A percentile compares a stretch with the other conserved stretches of the same genome.
Evolutionary conservation across 768 basidiomycete species (phyloP).

Genomic region (Boletellus emodensis): DNA sequence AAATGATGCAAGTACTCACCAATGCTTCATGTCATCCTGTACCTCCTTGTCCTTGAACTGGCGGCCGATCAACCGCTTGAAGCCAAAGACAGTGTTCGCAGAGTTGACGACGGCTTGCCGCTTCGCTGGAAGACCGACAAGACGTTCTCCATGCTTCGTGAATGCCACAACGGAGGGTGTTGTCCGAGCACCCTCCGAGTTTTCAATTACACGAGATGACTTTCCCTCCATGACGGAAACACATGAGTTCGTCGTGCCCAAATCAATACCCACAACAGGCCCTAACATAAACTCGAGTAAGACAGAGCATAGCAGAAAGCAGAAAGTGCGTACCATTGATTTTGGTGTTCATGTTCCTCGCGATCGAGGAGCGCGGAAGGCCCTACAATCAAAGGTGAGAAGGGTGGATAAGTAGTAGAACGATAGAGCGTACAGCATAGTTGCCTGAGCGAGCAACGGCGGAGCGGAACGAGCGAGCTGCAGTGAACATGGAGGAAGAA

Average conservation of each 20-base stretch:
- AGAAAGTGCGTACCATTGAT: constrained; percentile 60
- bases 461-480: constrained; percentile 59
- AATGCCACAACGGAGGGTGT: constrained; percentile 99
- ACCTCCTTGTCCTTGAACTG: constrained; percentile 93
- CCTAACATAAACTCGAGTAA: constrained; percentile 36
- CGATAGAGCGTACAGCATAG: constrained; percentile 51
- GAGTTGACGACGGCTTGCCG: constrained; percentile 97
- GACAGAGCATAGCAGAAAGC: neutral
- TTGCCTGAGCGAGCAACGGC: constrained; percentile 56
- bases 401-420: neutral
- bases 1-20: constrained; percentile 40
- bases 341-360: constrained; percentile 95
- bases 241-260: constrained; percentile 92
- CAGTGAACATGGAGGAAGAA: constrained; percentile 66
- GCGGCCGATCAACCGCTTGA: constrained; percentile 93
- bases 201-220: constrained; percentile 92
- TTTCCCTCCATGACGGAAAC: constrained; percentile 96
- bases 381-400: constrained; percentile 37
- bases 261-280: constrained; percentile 93
- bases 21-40: constrained; percentile 82
- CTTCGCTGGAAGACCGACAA: constrained; percentile 94
- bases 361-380: constrained; percentile 68
- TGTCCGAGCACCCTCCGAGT: constrained; percentile 95
- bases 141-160: constrained; percentile 96
- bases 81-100: constrained; percentile 88